Evolutionary conservation across 148 eudicot genomes (phyloP), one percentile per base, ranked within the genome.

Genomic region (Vaccinium myrtillus): DNA sequence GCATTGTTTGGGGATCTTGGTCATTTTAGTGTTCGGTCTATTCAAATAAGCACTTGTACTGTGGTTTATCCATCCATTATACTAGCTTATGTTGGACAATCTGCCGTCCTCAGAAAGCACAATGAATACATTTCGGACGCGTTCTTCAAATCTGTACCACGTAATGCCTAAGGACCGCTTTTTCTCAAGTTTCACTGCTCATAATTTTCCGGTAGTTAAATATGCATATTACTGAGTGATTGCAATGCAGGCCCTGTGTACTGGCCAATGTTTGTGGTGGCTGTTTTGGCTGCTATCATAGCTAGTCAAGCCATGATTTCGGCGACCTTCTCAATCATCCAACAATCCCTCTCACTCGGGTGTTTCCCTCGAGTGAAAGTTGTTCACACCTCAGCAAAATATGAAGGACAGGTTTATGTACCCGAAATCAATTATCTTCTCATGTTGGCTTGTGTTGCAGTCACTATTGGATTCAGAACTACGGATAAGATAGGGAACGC

Each of bases 271-370:
- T 91, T 91, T 82, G 84, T 79, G n/a, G 86, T 92, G 30, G 94
- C 92, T 0, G 91, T 92, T 79, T 15, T 88, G 67, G 91, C 94
- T 36, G 90, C 94, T 36, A 91, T 91, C 70, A 91, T 90, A 75
- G 94, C 94, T 1, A 91, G 94, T 65, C 92, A 91, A 82, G 88
- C 94, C 25, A 88, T 91, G 90, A 91, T 91, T 63, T 91, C 94
- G 0, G 94, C 91, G 0, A 88, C 91, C 11, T 91, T 91, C 79
- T 90, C 94, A 1, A 91, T 91, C 70, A 83, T 91, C 75, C 92
- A 91, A 59, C 94, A 91, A 58, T 89, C 94, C 13, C 89, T 91
- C n/a, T 87, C 92, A 0, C 69, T 91, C 2, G 92, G 91, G 23
- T 91, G 92, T 85, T 90, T 92, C 81, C 94, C 91, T 39, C 90